Percentiles rank a stretch among this genome's conserved stretches.
These are phyloP conservation scores for Rhododendron molle DNA, from an alignment of 148 eudicot species.

Conservation along the genomic window DNA sequence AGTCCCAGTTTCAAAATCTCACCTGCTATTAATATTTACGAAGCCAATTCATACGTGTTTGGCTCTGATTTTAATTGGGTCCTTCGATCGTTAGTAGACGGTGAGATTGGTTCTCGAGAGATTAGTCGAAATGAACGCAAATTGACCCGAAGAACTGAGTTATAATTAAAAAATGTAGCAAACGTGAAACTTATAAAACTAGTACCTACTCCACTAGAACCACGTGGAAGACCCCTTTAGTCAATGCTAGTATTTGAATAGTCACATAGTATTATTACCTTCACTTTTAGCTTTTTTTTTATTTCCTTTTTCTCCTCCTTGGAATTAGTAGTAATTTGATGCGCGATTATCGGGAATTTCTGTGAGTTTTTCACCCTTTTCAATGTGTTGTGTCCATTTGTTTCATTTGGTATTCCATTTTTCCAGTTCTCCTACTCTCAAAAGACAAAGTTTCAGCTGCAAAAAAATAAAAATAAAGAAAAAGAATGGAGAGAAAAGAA, in stretches of 20 bases:
- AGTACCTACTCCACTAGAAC: neutral
- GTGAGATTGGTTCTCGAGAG: no score
- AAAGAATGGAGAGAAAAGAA: neutral
- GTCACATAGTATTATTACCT: neutral
- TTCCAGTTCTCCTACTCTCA: neutral
- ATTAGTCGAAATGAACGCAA: neutral
- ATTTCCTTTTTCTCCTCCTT: neutral
- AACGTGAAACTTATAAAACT: neutral
- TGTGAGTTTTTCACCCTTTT: neutral
- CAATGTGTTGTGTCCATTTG: neutral
- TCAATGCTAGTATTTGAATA: neutral
- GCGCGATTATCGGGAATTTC: constrained; percentile 4
- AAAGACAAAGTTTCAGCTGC: neutral
- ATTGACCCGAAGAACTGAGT: neutral
- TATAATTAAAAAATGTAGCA: no score
- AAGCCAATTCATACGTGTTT: no score
- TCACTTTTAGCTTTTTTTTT: neutral
- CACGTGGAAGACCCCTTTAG: neutral
- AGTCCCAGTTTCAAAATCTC: no score
- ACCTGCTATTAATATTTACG: no score
- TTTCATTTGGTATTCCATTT: neutral
- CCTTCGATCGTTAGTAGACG: no score
- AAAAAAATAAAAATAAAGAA: neutral
- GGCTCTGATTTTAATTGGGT: no score
- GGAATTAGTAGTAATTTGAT: neutral